These are phyloP conservation scores for Sordaria brevicollis DNA, from an alignment of 495 filamentous ascomycete species.

Conservation along the genomic window DNA sequence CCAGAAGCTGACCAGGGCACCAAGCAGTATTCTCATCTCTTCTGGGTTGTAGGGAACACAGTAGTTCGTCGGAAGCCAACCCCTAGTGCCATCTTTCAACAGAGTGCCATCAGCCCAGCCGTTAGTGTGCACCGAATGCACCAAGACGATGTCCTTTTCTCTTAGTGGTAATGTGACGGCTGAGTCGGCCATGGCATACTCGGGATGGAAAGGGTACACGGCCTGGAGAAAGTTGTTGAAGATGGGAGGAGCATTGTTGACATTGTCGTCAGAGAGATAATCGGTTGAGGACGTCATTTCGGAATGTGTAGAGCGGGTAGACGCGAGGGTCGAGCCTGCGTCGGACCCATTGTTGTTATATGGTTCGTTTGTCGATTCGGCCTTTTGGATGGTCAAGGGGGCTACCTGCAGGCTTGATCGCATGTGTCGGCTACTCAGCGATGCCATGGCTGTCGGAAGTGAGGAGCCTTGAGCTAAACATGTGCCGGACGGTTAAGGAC, in stretches of 20 bases:
- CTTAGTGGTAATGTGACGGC: slow-evolving; percentile 84
- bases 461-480: slow-evolving; percentile 21
- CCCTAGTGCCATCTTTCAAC: slow-evolving; percentile 73
- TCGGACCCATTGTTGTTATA: slow-evolving; percentile 28
- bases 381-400: slow-evolving; percentile 63
- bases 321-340: slow-evolving; percentile 23
- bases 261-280: neutral
- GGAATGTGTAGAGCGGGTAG: slow-evolving; percentile 34
- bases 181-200: slow-evolving; percentile 52
- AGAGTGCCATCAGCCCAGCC: slow-evolving; percentile 99
- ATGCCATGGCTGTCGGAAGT: slow-evolving; percentile 32
- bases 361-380: neutral
- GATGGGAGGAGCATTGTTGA: slow-evolving; percentile 36
- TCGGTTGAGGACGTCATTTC: slow-evolving; percentile 60
- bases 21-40: slow-evolving; percentile 73
- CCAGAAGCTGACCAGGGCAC: slow-evolving; percentile 85
- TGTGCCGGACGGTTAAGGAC: slow-evolving; percentile 14
- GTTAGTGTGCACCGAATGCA: slow-evolving; percentile 96
- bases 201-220: slow-evolving; percentile 88
- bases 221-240: slow-evolving; percentile 95
- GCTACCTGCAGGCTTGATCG: slow-evolving; percentile 59
- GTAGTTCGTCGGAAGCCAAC: slow-evolving; percentile 98
- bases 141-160: slow-evolving; percentile 82
- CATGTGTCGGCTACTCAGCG: slow-evolving; percentile 38
- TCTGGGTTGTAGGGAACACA: slow-evolving; percentile 88